Conservation (phyloP, 2,329 filamentous ascomycete species). For the Fusarium sp. region DNA sequence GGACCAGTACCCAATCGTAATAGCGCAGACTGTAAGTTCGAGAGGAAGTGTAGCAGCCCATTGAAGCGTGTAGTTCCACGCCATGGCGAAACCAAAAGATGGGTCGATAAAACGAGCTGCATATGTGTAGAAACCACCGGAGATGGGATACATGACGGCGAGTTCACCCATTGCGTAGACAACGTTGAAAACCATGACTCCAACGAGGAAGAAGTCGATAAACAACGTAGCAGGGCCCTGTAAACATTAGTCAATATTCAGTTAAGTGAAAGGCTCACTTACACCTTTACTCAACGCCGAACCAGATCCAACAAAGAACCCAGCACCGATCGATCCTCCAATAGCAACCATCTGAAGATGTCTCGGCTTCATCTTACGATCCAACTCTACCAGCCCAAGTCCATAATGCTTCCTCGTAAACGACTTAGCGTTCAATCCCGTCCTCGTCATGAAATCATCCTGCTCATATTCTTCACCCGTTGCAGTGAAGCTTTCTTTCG, state of each 20-base stretch:
- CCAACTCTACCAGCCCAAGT: conserved; percentile 46
- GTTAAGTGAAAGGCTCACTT: not conserved
- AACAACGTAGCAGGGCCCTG: conserved; percentile 55
- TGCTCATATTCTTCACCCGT: conserved; percentile 30
- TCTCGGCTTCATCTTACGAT: conserved; percentile 62
- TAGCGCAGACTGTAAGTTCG: conserved; percentile 54
- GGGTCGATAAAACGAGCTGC: conserved; percentile 60
- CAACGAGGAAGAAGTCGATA: conserved; percentile 64
- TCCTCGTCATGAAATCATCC: conserved; percentile 41
- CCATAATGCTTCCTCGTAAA: conserved; percentile 40
- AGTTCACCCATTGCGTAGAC: conserved; percentile 69
- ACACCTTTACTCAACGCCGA: conserved; percentile 59
- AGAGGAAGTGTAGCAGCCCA: conserved; percentile 54
- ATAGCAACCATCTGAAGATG: conserved; percentile 72
- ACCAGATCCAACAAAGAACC: conserved; percentile 70
- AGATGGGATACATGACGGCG: conserved; percentile 69
- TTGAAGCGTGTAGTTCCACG: conserved; percentile 59
- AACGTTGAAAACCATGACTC: conserved; percentile 69
- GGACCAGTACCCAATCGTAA: conserved; percentile 55
- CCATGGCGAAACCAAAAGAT: conserved; percentile 64
- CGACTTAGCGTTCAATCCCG: conserved; percentile 36
- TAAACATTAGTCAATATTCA: not conserved
- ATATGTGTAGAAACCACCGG: conserved; percentile 63
- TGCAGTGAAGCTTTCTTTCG: conserved; percentile 9
- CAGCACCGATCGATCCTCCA: conserved; percentile 68